Conservation (phyloP, 2,329 filamentous ascomycete genomes). For the Paracorniculantispora psalliotae region DNA sequence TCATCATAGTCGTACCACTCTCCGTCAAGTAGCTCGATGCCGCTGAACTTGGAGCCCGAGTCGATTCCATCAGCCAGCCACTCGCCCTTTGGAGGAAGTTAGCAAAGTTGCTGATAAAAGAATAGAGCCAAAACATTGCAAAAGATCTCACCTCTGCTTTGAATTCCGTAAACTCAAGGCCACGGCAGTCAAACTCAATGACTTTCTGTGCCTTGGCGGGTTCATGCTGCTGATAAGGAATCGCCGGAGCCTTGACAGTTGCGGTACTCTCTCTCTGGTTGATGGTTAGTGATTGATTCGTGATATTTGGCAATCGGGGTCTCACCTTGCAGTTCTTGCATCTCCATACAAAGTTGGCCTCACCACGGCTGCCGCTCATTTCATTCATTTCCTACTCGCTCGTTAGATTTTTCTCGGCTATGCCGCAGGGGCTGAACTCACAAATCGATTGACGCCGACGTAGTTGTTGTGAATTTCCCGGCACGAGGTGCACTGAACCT, state of each 20-base stretch:
- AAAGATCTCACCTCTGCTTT: conserved; percentile 67
- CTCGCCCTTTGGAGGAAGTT: conserved; percentile 58
- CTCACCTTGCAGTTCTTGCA: conserved; percentile 95
- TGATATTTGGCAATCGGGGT: not conserved
- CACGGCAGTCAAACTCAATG: conserved; percentile 88
- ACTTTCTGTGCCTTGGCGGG: conserved; percentile 74
- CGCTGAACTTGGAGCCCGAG: conserved; percentile 73
- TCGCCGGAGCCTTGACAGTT: conserved; percentile 70
- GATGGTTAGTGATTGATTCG: not conserved
- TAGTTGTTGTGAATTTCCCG: conserved; percentile 84
- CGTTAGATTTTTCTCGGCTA: not conserved
- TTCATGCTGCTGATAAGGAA: conserved; percentile 64
- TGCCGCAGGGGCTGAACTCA: conserved; percentile 39
- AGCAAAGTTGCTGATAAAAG: not conserved
- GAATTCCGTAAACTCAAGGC: conserved; percentile 87
- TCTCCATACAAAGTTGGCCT: conserved; percentile 99
- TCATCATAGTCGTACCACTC: conserved; percentile 99
- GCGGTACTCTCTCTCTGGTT: conserved; percentile 76
- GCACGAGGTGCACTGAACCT: conserved; percentile 96
- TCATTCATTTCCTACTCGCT: conserved; percentile 74
- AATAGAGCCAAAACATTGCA: not conserved
- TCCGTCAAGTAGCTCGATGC: conserved; percentile 77
- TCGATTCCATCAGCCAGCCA: conserved; percentile 83
- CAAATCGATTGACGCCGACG: conserved; percentile 83
- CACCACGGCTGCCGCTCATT: conserved; percentile 85